Conservation (phyloP, 75 land plant genomes). For the Pinus taeda region DNA sequence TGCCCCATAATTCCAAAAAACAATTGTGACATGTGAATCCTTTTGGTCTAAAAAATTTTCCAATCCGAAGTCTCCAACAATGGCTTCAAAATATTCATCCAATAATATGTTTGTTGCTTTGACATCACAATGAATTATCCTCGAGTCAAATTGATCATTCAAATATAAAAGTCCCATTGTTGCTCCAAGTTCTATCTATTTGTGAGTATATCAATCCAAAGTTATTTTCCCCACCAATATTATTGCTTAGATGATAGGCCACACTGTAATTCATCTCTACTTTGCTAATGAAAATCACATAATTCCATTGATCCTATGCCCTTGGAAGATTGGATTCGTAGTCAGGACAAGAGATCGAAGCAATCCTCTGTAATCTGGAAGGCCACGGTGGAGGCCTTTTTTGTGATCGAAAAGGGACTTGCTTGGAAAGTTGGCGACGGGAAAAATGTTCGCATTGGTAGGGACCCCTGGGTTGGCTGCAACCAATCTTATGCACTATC, state of each 20-base stretch:
- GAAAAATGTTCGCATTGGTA: too few species aligned
- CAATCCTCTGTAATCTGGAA: too few species aligned
- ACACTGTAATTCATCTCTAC: too few species aligned
- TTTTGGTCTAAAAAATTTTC: slow-evolving; percentile 74
- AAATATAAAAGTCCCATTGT: slow-evolving; percentile 77
- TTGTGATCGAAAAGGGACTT: too few species aligned
- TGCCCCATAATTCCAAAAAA: slow-evolving; percentile 81
- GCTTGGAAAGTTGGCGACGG: too few species aligned
- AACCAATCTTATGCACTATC: too few species aligned
- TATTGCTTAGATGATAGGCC: slow-evolving; percentile 14
- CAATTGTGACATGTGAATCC: slow-evolving; percentile 83
- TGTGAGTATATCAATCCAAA: slow-evolving; percentile 71
- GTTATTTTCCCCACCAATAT: slow-evolving; percentile 40
- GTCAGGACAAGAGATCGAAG: too few species aligned
- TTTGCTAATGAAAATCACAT: too few species aligned
- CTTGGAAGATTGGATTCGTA: too few species aligned
- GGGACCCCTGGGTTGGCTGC: too few species aligned
- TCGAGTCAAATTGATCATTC: slow-evolving; percentile 82
- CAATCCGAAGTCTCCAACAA: slow-evolving; percentile 90
- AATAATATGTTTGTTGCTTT: slow-evolving; percentile 91
- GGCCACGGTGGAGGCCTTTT: too few species aligned
- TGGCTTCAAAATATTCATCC: slow-evolving; percentile 82
- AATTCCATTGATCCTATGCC: too few species aligned
- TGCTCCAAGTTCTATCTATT: slow-evolving; percentile 72
- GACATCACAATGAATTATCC: slow-evolving; percentile 90